A percentile compares a stretch with the other conserved stretches of the same genome.
These are phyloP conservation scores for Nematocida homosporus DNA, from an alignment of 371 early-diverging fungal species.

Conservation along the genomic window DNA sequence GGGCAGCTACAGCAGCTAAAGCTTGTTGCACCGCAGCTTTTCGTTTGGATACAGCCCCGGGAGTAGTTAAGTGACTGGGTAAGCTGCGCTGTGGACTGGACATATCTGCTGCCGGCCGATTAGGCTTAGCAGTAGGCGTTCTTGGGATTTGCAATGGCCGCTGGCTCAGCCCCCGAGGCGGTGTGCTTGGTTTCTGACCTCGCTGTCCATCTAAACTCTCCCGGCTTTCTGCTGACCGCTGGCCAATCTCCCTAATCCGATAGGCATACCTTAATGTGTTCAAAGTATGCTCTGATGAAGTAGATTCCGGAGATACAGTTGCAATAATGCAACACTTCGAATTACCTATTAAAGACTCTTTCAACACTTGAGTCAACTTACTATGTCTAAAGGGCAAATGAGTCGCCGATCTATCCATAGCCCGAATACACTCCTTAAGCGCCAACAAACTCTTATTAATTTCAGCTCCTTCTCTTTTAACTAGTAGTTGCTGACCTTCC, in stretches of 20 bases:
- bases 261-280: conserved; percentile 90
- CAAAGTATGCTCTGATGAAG: conserved; percentile 77
- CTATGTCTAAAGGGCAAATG: conserved; percentile 93
- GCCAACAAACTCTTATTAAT: conserved; percentile 70
- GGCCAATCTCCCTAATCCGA: conserved; percentile 55
- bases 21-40: conserved; percentile 39
- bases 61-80: no score
- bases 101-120: no score
- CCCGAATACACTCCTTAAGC: conserved; percentile 82
- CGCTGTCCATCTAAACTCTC: background rate
- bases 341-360: conserved; percentile 81
- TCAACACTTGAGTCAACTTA: conserved; percentile 85
- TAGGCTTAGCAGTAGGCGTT: no score
- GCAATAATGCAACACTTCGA: conserved; percentile 96
- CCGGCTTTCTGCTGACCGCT: background rate
- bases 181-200: background rate
- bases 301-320: conserved; percentile 71
- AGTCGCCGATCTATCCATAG: conserved; percentile 73
- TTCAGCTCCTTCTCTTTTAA: conserved; percentile 69
- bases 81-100: no score
- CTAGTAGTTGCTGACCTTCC: conserved; percentile 72
- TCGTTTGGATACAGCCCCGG: no score
- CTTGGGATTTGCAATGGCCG: background rate
- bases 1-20: conserved; percentile 26
- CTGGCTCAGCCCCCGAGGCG: background rate